phyloP scores from a whole-genome alignment of 2,329 filamentous ascomycete species.

The Pleurostoma richardsiae region DNA sequence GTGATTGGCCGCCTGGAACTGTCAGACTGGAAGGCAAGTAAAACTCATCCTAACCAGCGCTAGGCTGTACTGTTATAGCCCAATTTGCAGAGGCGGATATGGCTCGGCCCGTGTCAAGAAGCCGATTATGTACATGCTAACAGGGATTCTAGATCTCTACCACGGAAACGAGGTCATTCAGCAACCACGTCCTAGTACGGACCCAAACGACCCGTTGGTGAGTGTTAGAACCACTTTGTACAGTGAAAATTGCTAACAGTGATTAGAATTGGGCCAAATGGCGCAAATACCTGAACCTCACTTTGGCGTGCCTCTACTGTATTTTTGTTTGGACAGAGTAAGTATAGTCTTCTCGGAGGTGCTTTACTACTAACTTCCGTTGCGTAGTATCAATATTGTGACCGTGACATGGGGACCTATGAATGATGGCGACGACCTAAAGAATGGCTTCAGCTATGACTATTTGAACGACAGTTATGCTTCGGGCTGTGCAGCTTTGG shows the following conservation, averaged over 20 bases:
- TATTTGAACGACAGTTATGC: conserved; percentile 39
- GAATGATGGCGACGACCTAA: conserved; percentile 12
- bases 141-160: not conserved
- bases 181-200: conserved; percentile 6
- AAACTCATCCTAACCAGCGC: too few species aligned
- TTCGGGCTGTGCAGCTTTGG: conserved; percentile 32
- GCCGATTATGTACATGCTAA: too few species aligned
- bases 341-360: conserved; percentile 3
- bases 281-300: conserved; percentile 10
- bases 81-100: too few species aligned
- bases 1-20: conserved; percentile 8
- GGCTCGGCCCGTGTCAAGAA: too few species aligned
- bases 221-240: too few species aligned
- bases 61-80: too few species aligned
- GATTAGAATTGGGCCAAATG: conserved; percentile 6
- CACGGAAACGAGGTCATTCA: conserved; percentile 4
- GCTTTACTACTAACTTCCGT: too few species aligned
- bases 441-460: conserved; percentile 14
- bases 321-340: conserved; percentile 7
- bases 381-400: too few species aligned
- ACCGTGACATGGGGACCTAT: conserved; percentile 30
- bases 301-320: conserved; percentile 8
- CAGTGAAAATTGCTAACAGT: too few species aligned
- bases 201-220: conserved; percentile 7
- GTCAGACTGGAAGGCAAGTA: conserved; percentile 4